Evolutionary conservation across 352 stramenopile species (phyloP).

Genomic region (Phytophthora fragariae): DNA sequence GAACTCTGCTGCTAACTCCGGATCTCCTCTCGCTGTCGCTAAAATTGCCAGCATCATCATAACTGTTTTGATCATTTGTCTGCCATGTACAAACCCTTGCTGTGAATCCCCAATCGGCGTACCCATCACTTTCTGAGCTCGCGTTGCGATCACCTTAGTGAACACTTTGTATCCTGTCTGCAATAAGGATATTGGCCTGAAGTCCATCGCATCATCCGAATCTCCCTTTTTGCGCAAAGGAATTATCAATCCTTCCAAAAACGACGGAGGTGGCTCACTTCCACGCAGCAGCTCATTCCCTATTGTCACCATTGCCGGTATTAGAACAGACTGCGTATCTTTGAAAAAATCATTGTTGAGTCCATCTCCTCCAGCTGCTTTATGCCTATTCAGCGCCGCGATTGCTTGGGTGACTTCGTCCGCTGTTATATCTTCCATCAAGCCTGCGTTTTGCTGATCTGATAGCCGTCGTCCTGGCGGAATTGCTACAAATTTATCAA

Average conservation of each 20-base stretch:
- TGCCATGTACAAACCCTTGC: background rate
- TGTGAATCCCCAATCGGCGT: background rate
- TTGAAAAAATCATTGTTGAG: constrained; percentile 13
- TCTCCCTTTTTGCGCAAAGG: background rate
- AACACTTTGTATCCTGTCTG: constrained; percentile 4
- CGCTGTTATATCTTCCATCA: too few species aligned
- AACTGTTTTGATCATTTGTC: background rate
- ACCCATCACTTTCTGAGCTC: background rate
- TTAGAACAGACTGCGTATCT: background rate
- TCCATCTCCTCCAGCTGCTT: background rate
- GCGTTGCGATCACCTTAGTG: background rate
- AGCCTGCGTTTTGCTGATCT: too few species aligned
- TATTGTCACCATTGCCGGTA: background rate
- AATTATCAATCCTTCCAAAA: background rate
- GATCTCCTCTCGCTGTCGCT: background rate
- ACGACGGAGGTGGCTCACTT: background rate
- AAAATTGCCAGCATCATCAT: constrained; percentile 8
- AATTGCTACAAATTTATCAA: too few species aligned
- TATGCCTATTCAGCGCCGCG: background rate
- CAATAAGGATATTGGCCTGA: background rate
- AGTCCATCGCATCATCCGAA: constrained; percentile 11
- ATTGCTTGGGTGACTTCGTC: too few species aligned
- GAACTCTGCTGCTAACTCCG: background rate
- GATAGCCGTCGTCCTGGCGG: too few species aligned
- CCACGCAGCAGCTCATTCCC: background rate